A percentile compares a stretch with the other conserved stretches of the same genome.
These are phyloP conservation scores for Danielia reshetovae DNA, from an alignment of 805 yeast genomes.

Conservation along the genomic window DNA sequence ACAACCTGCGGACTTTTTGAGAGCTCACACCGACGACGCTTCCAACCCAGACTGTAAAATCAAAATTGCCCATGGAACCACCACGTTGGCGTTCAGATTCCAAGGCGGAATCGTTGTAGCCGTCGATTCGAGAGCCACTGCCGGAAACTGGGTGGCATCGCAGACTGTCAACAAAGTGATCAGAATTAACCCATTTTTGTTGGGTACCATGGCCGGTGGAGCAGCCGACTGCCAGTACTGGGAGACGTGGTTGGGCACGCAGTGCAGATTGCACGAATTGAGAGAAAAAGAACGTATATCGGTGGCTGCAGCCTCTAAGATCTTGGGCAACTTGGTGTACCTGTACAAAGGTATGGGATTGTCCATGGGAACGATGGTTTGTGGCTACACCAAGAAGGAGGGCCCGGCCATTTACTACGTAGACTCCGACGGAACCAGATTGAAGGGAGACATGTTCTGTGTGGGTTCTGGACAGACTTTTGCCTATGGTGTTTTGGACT, in stretches of 20 bases:
- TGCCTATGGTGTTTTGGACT: slow-evolving; percentile 96
- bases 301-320: slow-evolving; percentile 95
- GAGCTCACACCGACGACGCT: slow-evolving; percentile 98
- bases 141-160: slow-evolving; percentile 97
- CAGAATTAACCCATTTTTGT: slow-evolving; percentile 88
- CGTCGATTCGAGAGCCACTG: slow-evolving; percentile 97
- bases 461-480: slow-evolving; percentile 99
- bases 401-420: slow-evolving; percentile 96
- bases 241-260: slow-evolving; percentile 99
- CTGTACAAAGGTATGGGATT: slow-evolving; percentile 97
- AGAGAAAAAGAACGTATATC: slow-evolving; percentile 92
- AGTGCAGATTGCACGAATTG: slow-evolving; percentile 91
- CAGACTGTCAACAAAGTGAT: slow-evolving; percentile 97
- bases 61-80: slow-evolving; percentile 98
- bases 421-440: slow-evolving; percentile 94
- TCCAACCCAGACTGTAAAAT: slow-evolving; percentile 90
- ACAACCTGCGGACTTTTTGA: slow-evolving; percentile 83
- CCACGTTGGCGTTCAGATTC: slow-evolving; percentile 93
- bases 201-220: slow-evolving; percentile 99
- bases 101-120: slow-evolving; percentile 95
- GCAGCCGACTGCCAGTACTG: slow-evolving; percentile 99
- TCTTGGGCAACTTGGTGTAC: slow-evolving; percentile 84
- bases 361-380: slow-evolving; percentile 98
- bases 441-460: slow-evolving; percentile 91
- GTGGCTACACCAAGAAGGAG: slow-evolving; percentile 93